Evolutionary conservation across 2,329 filamentous ascomycete species (phyloP).

Genomic region (Kalmusia sp.): DNA sequence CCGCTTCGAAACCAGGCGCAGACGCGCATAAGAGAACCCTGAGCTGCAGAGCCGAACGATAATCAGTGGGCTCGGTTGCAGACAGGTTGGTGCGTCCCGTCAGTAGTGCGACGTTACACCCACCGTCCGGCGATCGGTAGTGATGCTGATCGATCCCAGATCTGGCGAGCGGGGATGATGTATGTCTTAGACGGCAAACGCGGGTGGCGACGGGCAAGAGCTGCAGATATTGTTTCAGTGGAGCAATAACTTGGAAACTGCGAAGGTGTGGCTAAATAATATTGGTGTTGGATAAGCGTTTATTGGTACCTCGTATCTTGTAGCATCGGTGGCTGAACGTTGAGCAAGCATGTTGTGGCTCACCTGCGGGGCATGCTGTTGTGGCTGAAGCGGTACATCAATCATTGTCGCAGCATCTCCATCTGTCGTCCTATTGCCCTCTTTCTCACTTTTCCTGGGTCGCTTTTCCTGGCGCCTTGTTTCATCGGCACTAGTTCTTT

Average conservation of each 20-base stretch:
- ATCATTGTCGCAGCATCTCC: too few relatives aligned
- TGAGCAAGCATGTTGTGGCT: not conserved
- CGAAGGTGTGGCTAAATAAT: slow-evolving; percentile 3
- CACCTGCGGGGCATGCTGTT: slow-evolving; percentile 8
- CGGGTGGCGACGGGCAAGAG: slow-evolving; percentile 5
- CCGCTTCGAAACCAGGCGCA: slow-evolving; percentile 3
- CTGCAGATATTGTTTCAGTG: not conserved
- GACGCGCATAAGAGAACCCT: not conserved
- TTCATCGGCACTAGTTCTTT: slow-evolving; percentile 7
- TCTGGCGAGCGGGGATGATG: slow-evolving; percentile 12
- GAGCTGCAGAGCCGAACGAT: slow-evolving; percentile 4
- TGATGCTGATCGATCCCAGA: slow-evolving; percentile 9
- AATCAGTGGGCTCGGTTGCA: slow-evolving; percentile 9
- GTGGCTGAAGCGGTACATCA: slow-evolving; percentile 7
- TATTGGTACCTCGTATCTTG: slow-evolving; percentile 8
- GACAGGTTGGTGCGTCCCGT: slow-evolving; percentile 2
- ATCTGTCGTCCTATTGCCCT: slow-evolving; percentile 1
- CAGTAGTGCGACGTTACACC: slow-evolving; percentile 16
- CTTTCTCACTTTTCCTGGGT: slow-evolving; percentile 5
- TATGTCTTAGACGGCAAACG: slow-evolving; percentile 14
- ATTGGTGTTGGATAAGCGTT: not conserved
- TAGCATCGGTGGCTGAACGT: not conserved
- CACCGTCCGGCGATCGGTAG: slow-evolving; percentile 12
- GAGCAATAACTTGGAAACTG: not conserved
- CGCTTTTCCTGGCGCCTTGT: not conserved